A percentile compares a stretch with the other conserved stretches of the same genome.
Evolutionary conservation across 2,329 filamentous ascomycete species (phyloP).

Genomic region (Fusarium hainanense): DNA sequence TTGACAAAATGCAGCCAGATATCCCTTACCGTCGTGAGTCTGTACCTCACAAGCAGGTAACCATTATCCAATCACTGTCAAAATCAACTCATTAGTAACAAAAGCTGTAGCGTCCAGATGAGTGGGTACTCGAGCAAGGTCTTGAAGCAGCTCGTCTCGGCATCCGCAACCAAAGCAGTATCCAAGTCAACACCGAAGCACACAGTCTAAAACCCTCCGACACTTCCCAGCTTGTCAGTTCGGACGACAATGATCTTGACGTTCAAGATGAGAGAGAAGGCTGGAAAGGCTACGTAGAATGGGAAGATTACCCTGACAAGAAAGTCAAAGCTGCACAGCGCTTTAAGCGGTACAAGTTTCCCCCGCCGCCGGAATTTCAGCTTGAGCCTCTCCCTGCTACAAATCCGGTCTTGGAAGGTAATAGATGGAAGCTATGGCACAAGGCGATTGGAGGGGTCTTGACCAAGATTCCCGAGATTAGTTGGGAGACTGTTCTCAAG

Average conservation of each 20-base stretch:
- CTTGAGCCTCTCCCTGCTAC: slow-evolving; percentile 64
- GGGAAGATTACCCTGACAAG: slow-evolving; percentile 76
- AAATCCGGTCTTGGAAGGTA: slow-evolving; percentile 67
- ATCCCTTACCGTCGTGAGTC: background rate
- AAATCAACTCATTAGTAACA: too few species aligned
- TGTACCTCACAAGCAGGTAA: background rate
- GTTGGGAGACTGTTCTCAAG: slow-evolving; percentile 64
- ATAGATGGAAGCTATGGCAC: slow-evolving; percentile 69
- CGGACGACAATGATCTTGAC: slow-evolving; percentile 44
- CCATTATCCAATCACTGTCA: too few species aligned
- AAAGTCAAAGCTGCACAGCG: slow-evolving; percentile 68
- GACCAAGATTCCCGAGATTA: slow-evolving; percentile 63
- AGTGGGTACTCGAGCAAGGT: slow-evolving; percentile 66
- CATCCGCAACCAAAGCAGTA: slow-evolving; percentile 12
- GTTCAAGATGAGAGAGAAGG: slow-evolving; percentile 46
- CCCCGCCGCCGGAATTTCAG: slow-evolving; percentile 64
- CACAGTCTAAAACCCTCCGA: background rate
- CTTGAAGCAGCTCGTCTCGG: slow-evolving; percentile 52
- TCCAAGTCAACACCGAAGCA: background rate
- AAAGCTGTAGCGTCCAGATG: slow-evolving; percentile 49
- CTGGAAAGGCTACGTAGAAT: slow-evolving; percentile 69
- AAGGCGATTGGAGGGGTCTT: slow-evolving; percentile 57
- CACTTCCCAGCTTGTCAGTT: background rate
- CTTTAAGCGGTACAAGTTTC: slow-evolving; percentile 41
- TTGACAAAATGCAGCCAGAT: background rate